These are phyloP conservation scores for Acanthamoeba quina DNA, from an alignment of 208 protist species.

Conservation along the genomic window DNA sequence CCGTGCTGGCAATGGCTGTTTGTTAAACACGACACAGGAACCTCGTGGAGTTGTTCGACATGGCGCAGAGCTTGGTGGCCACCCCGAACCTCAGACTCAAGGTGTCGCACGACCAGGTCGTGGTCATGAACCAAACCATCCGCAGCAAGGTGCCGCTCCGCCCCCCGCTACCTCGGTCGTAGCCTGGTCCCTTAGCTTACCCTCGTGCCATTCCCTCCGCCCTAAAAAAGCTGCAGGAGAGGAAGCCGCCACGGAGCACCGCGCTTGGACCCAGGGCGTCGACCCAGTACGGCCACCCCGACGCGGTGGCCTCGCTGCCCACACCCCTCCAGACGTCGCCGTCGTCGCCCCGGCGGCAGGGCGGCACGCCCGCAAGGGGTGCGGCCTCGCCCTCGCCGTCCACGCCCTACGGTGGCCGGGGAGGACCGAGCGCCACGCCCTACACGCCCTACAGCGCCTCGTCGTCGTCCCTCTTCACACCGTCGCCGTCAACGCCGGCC, in stretches of 20 bases:
- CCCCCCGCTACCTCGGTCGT: background rate
- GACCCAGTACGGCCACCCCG: background rate
- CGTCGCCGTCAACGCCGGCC: background rate
- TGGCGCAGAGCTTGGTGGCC: slow-evolving; percentile 19
- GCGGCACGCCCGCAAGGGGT: background rate
- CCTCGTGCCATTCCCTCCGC: background rate
- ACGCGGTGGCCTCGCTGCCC: background rate
- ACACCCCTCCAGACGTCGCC: slow-evolving; percentile 27
- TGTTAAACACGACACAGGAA: background rate
- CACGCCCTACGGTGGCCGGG: background rate
- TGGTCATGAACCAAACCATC: slow-evolving; percentile 17
- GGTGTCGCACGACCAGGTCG: background rate
- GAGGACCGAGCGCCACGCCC: background rate
- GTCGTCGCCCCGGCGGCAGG: background rate
- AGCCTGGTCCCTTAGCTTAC: background rate
- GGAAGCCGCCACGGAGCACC: slow-evolving; percentile 31
- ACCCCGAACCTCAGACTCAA: background rate
- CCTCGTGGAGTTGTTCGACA: slow-evolving; percentile 47
- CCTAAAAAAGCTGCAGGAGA: background rate
- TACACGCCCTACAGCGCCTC: background rate
- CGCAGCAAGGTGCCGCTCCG: background rate
- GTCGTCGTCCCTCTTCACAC: background rate
- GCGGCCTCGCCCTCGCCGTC: background rate
- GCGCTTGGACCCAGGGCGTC: background rate
- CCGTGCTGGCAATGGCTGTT: background rate